A percentile compares a stretch with the other conserved stretches of the same genome.
phyloP scores from a whole-genome alignment of 1,284 basidiomycete genomes.

The Irpex sp. region DNA sequence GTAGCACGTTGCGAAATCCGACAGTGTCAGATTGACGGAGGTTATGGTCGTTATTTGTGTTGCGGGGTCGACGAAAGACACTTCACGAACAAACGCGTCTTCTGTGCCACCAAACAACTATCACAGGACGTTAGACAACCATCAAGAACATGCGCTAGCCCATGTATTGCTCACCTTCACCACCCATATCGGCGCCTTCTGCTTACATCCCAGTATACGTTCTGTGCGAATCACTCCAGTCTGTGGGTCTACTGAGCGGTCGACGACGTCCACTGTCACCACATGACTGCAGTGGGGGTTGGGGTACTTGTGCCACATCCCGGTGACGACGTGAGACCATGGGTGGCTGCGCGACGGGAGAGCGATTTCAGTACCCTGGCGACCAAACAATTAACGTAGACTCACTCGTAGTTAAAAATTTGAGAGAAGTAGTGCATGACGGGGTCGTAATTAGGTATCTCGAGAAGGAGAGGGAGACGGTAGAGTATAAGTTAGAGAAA shows the following conservation, averaged over 20 bases:
- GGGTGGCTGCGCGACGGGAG: slow-evolving; percentile 57
- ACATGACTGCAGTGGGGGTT: slow-evolving; percentile 93
- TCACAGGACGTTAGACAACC: slow-evolving; percentile 3
- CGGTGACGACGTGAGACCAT: slow-evolving; percentile 83
- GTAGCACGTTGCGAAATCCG: slow-evolving; percentile 85
- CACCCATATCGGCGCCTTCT: slow-evolving; percentile 81
- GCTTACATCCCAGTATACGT: slow-evolving; percentile 81
- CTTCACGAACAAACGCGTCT: slow-evolving; percentile 92
- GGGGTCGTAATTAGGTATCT: neutral
- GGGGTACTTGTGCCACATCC: slow-evolving; percentile 95
- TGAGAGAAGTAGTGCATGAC: slow-evolving; percentile 77
- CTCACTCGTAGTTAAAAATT: slow-evolving; percentile 69
- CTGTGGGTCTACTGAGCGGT: slow-evolving; percentile 76
- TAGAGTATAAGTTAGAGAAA: slow-evolving; percentile 7
- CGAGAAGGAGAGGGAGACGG: slow-evolving; percentile 3
- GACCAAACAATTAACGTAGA: slow-evolving; percentile 12
- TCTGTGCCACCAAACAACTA: slow-evolving; percentile 87
- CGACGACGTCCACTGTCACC: slow-evolving; percentile 85
- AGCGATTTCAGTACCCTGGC: slow-evolving; percentile 15
- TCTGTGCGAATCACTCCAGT: slow-evolving; percentile 90
- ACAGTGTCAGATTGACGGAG: slow-evolving; percentile 87
- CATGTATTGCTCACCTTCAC: slow-evolving; percentile 58
- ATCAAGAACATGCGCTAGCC: neutral
- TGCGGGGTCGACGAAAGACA: slow-evolving; percentile 86
- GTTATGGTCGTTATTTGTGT: slow-evolving; percentile 78